Percentiles rank a stretch among this genome's conserved stretches.
Conservation (phyloP, 345 rosid genomes). For the Streptanthus diversifolius region DNA sequence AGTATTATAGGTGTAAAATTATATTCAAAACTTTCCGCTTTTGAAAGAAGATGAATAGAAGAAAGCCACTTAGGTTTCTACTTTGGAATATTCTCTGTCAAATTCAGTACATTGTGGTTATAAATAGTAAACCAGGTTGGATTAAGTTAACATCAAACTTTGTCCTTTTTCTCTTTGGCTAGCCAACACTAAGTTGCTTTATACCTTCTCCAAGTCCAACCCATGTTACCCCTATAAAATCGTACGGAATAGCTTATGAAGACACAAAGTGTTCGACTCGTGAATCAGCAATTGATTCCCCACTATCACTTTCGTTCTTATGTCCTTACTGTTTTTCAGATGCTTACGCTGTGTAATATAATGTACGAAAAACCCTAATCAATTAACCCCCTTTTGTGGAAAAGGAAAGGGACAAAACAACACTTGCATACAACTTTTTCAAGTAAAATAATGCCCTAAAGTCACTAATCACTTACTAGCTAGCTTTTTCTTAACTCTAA, state of each 20-base stretch:
- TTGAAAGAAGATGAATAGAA: neutral
- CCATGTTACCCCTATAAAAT: conserved; percentile 34
- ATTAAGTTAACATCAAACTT: conserved; percentile 25
- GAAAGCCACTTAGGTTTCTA: conserved; percentile 20
- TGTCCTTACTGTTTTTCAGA: conserved; percentile 27
- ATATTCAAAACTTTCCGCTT: conserved; percentile 11
- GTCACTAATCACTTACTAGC: conserved; percentile 20
- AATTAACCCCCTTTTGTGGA: conserved; percentile 3
- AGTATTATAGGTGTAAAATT: neutral
- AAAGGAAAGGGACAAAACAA: conserved; percentile 31
- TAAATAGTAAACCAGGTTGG: conserved; percentile 31
- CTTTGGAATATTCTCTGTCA: conserved; percentile 27
- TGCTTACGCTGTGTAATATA: conserved; percentile 27
- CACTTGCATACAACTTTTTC: conserved; percentile 32
- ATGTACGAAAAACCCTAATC: conserved; percentile 22
- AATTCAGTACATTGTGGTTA: conserved; percentile 12
- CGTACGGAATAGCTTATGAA: conserved; percentile 38
- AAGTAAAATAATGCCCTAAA: conserved; percentile 21
- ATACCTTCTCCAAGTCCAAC: conserved; percentile 21
- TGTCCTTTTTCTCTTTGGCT: conserved; percentile 28
- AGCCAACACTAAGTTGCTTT: conserved; percentile 37
- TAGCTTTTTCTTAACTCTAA: conserved; percentile 29
- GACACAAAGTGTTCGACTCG: conserved; percentile 19
- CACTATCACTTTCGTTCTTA: conserved; percentile 24
- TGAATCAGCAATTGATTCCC: conserved; percentile 40